Evolutionary conservation across 1,139 yeast species (phyloP), one percentile per base, ranked within the genome.

Genomic region (Meyerozyma sp.): DNA sequence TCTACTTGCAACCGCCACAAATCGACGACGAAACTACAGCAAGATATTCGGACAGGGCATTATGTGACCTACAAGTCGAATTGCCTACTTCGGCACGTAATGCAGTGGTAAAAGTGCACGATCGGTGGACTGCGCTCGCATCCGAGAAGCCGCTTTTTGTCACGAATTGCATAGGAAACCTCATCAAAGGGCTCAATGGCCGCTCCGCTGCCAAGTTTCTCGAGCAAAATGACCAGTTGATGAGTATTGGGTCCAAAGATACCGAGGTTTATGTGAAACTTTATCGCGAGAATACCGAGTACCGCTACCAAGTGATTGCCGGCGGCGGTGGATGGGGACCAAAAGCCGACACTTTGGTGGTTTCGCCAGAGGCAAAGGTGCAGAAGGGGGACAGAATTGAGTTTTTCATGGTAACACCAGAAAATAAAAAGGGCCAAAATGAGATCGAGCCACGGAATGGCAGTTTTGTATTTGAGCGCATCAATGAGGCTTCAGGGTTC

Each of bases 241-340:
- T 69, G 75, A 61, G 62, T 36, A 59, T 79, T 9, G 70, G 65
- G 34, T 66, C 77, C 16, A 75, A 75, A 51, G 73, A 65, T 44
- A 59, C 80, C 36, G 66, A 70, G 49, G 82, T 79, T 4, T 78
- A 66, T 53, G 75, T 69, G 29, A 70, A 68, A 48, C 40, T 70
- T 13, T 55, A 53, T 42, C 55, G 55, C 18, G 47, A 49, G 7
- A 23, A 40, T 7, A 46, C 40, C 10, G 52, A 52, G 5, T 51
- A 52, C 38, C 56, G 69, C 44, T 68, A 65, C 55, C 73, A 77
- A 53, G 82, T 81, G 16, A 72, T 79, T 34, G 86, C 86, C 5
- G 79, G 79, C 1, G 87, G 87, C 4, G 87, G 86, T 2, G 77
- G 79, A 9, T 81, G 86, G 87, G 83, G 84, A 1, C 73, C 81